Percentiles rank a stretch among this genome's conserved stretches.
Conservation (phyloP, 2,329 filamentous ascomycete genomes). For the Aspergillus flavus region DNA sequence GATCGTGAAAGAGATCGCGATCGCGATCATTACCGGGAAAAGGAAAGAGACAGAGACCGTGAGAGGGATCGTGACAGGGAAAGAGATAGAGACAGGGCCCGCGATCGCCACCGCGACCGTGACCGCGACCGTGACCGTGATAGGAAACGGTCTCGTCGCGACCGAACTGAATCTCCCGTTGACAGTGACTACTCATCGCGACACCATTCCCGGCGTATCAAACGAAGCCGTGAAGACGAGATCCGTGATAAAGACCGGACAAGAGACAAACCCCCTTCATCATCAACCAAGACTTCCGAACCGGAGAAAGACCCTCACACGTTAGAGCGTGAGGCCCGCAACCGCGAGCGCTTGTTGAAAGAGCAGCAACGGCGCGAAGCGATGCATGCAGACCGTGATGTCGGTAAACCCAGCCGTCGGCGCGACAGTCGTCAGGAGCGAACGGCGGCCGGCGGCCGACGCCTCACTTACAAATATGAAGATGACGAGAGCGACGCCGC, state of each 20-base stretch:
- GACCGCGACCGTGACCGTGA: slow-evolving; percentile 34
- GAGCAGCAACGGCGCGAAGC: slow-evolving; percentile 68
- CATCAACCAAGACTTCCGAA: slow-evolving; percentile 22
- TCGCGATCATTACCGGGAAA: slow-evolving; percentile 35
- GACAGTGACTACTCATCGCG: slow-evolving; percentile 36
- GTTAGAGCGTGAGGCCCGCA: slow-evolving; percentile 71
- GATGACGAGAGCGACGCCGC: slow-evolving; percentile 46
- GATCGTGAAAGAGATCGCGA: slow-evolving; percentile 48
- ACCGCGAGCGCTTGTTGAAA: slow-evolving; percentile 63
- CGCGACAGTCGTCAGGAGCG: slow-evolving; percentile 39
- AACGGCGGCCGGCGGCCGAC: slow-evolving; percentile 35
- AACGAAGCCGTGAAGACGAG: slow-evolving; percentile 37
- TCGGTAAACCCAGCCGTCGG: slow-evolving; percentile 34
- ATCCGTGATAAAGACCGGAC: slow-evolving; percentile 26
- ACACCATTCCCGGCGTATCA: slow-evolving; percentile 39
- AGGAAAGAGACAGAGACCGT: slow-evolving; percentile 41
- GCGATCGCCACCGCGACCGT: slow-evolving; percentile 32
- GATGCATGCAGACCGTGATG: slow-evolving; percentile 30
- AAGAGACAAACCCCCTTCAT: slow-evolving; percentile 17
- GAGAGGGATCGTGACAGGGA: slow-evolving; percentile 42
- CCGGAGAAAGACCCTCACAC: slow-evolving; percentile 68
- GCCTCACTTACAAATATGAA: slow-evolving; percentile 53
- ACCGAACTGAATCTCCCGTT: slow-evolving; percentile 39
- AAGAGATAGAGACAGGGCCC: slow-evolving; percentile 41
- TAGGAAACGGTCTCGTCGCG: slow-evolving; percentile 44